phyloP scores from a whole-genome alignment of 2,329 filamentous ascomycete species.

The Apiospora marii region DNA sequence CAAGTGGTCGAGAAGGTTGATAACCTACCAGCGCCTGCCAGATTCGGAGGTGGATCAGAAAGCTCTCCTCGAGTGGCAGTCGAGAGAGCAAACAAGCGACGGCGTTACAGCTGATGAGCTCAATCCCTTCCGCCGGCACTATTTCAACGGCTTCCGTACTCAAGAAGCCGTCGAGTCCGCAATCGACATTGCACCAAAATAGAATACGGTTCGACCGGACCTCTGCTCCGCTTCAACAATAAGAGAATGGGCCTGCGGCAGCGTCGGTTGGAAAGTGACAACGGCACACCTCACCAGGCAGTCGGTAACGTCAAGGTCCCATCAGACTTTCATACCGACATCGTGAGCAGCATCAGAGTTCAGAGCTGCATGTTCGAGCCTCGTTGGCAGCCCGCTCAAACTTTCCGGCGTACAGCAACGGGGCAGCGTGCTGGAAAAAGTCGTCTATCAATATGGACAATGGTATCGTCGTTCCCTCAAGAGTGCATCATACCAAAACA shows the following conservation, averaged over 20 bases:
- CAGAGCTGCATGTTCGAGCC: not conserved
- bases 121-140: slow-evolving; percentile 66
- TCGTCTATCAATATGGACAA: not conserved
- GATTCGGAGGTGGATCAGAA: slow-evolving; percentile 61
- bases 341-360: slow-evolving; percentile 17
- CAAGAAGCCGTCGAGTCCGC: slow-evolving; percentile 7
- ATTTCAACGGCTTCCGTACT: slow-evolving; percentile 61
- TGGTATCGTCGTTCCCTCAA: not conserved
- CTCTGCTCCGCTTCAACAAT: not conserved
- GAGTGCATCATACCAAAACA: not conserved
- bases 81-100: slow-evolving; percentile 37
- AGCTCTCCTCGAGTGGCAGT: slow-evolving; percentile 47
- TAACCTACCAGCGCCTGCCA: slow-evolving; percentile 80
- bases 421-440: too few relatives aligned
- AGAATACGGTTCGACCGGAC: not conserved
- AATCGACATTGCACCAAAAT: slow-evolving; percentile 19
- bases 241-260: not conserved
- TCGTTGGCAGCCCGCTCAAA: not conserved
- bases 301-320: slow-evolving; percentile 11
- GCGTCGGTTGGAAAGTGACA: not conserved
- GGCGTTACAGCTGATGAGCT: slow-evolving; percentile 65
- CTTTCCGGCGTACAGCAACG: not conserved
- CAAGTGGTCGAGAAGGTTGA: slow-evolving; percentile 88
- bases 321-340: slow-evolving; percentile 11
- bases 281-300: slow-evolving; percentile 8